A percentile compares a stretch with the other conserved stretches of the same genome.
These are phyloP conservation scores for Boeremia lycopersici DNA, from an alignment of 2,329 filamentous ascomycete genomes.

Conservation along the genomic window DNA sequence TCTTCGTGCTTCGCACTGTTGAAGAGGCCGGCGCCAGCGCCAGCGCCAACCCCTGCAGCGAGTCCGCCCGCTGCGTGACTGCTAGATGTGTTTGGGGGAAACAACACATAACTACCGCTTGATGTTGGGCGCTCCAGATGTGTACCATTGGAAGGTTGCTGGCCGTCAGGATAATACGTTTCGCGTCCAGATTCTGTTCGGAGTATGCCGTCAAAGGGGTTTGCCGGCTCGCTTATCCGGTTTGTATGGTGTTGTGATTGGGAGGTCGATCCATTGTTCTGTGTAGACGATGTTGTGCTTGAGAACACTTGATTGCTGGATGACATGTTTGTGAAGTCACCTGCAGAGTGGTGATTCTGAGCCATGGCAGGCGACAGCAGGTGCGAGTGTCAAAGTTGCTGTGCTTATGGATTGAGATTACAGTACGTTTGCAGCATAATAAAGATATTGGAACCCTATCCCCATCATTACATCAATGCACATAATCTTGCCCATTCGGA, in stretches of 20 bases:
- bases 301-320: slow-evolving; percentile 9
- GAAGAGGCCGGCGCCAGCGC: slow-evolving; percentile 10
- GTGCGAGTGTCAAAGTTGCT: slow-evolving; percentile 6
- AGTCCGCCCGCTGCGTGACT: slow-evolving; percentile 4
- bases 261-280: neutral
- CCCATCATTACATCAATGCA: slow-evolving; percentile 12
- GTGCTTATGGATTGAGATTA: neutral
- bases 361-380: slow-evolving; percentile 21
- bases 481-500: slow-evolving; percentile 9
- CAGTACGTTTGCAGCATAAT: slow-evolving; percentile 11
- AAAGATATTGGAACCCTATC: slow-evolving; percentile 3
- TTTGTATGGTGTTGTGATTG: slow-evolving; percentile 9
- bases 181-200: slow-evolving; percentile 37
- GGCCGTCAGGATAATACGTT: slow-evolving; percentile 38
- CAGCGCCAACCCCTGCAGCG: neutral
- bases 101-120: slow-evolving; percentile 8
- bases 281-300: neutral
- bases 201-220: slow-evolving; percentile 22
- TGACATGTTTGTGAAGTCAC: slow-evolving; percentile 17
- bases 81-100: neutral
- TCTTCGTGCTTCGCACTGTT: neutral
- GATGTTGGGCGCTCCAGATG: slow-evolving; percentile 1
- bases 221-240: neutral
- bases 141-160: slow-evolving; percentile 2
- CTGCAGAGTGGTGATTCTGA: slow-evolving; percentile 16